Conservation (phyloP, 2,329 filamentous ascomycete species). For the Colletotrichum spaethianum region DNA sequence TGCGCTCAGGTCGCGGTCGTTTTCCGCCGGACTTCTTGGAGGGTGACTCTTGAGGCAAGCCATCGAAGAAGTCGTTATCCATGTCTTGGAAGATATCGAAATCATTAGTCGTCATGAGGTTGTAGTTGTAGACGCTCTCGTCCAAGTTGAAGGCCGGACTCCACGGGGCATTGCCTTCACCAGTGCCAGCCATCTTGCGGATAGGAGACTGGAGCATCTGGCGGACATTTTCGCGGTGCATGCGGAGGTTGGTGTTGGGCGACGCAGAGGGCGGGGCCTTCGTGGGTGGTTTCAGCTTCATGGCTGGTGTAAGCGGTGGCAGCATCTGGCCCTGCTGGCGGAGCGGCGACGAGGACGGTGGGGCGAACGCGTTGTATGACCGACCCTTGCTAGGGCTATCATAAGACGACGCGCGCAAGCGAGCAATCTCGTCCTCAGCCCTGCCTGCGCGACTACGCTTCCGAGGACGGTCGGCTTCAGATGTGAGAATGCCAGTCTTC, state of each 20-base stretch:
- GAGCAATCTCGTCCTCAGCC: constrained; percentile 95
- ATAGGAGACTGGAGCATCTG: constrained; percentile 86
- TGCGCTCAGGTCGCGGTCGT: constrained; percentile 73
- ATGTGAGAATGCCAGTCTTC: constrained; percentile 76
- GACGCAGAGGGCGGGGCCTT: constrained; percentile 82
- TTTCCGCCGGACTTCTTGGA: constrained; percentile 68
- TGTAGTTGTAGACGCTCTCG: constrained; percentile 65
- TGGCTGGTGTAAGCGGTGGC: constrained; percentile 85
- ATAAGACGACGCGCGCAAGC: constrained; percentile 91
- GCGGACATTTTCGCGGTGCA: constrained; percentile 87
- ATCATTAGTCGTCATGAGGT: constrained; percentile 61
- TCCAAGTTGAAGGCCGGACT: constrained; percentile 78
- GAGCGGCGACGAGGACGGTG: constrained; percentile 78
- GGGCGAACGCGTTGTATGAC: constrained; percentile 65
- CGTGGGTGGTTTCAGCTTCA: constrained; percentile 80
- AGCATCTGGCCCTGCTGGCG: constrained; percentile 75
- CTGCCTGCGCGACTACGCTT: constrained; percentile 73
- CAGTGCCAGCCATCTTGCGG: constrained; percentile 58
- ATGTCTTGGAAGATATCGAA: constrained; percentile 75
- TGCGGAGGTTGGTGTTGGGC: constrained; percentile 90
- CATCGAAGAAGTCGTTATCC: constrained; percentile 52
- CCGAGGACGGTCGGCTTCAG: constrained; percentile 83
- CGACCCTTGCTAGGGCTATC: constrained; percentile 87
- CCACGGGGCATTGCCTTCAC: constrained; percentile 69
- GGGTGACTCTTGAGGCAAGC: constrained; percentile 71